These are phyloP conservation scores for Aureobasidium leucospermi DNA, from an alignment of 2,329 filamentous ascomycete species.

Conservation along the genomic window DNA sequence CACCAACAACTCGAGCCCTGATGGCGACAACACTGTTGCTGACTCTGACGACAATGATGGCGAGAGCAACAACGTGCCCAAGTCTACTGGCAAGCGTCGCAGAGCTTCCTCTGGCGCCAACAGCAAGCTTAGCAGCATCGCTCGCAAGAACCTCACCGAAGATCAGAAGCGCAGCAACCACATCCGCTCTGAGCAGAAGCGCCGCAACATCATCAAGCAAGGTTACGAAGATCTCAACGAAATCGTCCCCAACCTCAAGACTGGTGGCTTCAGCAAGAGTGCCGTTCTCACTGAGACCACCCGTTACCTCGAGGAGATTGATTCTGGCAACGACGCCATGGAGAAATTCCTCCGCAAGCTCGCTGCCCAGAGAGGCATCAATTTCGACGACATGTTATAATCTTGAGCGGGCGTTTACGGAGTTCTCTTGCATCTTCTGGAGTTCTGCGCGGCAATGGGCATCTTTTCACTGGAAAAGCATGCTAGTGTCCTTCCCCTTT, in stretches of 20 bases:
- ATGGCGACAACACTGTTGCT: not conserved
- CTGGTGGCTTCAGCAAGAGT: conserved; percentile 76
- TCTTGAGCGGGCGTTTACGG: conserved; percentile 3
- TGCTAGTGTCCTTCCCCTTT: not conserved
- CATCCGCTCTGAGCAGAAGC: conserved; percentile 80
- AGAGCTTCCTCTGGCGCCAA: conserved; percentile 1
- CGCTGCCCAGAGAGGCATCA: not conserved
- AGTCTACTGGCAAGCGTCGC: conserved; percentile 2
- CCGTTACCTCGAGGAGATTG: conserved; percentile 68
- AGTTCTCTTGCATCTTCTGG: not conserved
- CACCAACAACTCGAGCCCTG: conserved; percentile 7
- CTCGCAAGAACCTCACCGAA: conserved; percentile 56
- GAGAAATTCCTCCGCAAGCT: not conserved
- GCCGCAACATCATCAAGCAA: conserved; percentile 71
- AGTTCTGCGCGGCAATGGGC: not conserved
- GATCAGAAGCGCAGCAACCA: conserved; percentile 81
- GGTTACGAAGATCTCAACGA: conserved; percentile 74
- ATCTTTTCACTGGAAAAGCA: not conserved
- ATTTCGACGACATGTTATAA: conserved; percentile 2
- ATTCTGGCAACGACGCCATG: conserved; percentile 53
- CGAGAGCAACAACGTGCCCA: not conserved
- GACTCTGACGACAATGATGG: not conserved
- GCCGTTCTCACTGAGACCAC: conserved; percentile 67
- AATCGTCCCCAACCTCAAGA: conserved; percentile 66
- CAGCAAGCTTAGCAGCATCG: not conserved